Conservation (phyloP, 306 rosid species). For the Biancaea sappan region DNA sequence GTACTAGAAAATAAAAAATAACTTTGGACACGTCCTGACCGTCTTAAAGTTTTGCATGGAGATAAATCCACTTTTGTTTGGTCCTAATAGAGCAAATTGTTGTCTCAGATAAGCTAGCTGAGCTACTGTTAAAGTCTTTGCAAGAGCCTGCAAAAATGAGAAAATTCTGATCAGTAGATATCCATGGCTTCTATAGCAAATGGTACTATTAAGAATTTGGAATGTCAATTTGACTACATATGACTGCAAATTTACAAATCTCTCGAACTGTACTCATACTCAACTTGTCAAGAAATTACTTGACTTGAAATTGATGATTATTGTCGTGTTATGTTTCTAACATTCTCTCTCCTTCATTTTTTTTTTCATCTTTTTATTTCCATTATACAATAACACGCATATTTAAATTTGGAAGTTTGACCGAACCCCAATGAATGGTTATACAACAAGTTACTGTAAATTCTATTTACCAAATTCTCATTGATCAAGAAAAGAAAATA, state of each 20-base stretch:
- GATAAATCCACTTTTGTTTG: slow-evolving; percentile 78
- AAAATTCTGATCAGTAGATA: slow-evolving; percentile 14
- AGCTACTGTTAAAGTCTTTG: slow-evolving; percentile 71
- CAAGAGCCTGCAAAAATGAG: slow-evolving; percentile 66
- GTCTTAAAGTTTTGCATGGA: slow-evolving; percentile 90
- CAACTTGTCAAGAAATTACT: no score
- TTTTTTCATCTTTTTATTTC: not conserved
- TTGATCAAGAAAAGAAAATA: not conserved
- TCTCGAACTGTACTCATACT: not conserved
- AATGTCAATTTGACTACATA: not conserved
- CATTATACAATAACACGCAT: not conserved
- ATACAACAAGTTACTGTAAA: not conserved
- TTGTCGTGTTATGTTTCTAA: no score
- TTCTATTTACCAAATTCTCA: not conserved
- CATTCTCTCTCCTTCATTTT: slow-evolving; percentile 12
- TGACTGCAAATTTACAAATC: slow-evolving; percentile 1
- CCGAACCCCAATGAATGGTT: not conserved
- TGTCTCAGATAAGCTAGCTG: slow-evolving; percentile 74
- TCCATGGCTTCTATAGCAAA: slow-evolving; percentile 3
- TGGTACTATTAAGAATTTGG: not conserved
- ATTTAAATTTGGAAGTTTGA: not conserved
- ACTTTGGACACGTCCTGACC: slow-evolving; percentile 43
- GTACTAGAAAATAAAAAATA: slow-evolving; percentile 6
- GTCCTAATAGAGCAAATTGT: slow-evolving; percentile 70
- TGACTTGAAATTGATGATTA: no score